Percentiles rank a stretch among this genome's conserved stretches.
These are phyloP conservation scores for Trichothecium roseum DNA, from an alignment of 2,329 filamentous ascomycete species.

Conservation along the genomic window DNA sequence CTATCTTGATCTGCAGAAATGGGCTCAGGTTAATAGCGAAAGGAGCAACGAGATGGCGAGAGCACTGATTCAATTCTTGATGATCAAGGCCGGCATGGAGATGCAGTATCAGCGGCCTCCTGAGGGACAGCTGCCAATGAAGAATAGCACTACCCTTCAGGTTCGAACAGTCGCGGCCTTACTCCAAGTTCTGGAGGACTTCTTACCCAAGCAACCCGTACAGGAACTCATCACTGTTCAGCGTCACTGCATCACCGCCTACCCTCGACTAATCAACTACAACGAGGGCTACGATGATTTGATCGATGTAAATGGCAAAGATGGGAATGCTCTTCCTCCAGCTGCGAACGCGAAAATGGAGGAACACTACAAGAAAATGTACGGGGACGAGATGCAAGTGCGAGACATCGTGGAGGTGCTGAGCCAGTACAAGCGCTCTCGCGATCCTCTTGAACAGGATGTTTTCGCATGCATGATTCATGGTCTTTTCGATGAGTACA, in stretches of 20 bases:
- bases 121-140: slow-evolving; percentile 44
- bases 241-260: slow-evolving; percentile 80
- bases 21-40: slow-evolving; percentile 63
- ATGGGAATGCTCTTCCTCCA: slow-evolving; percentile 69
- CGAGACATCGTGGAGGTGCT: slow-evolving; percentile 77
- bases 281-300: slow-evolving; percentile 87
- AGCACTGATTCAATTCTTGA: slow-evolving; percentile 68
- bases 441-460: slow-evolving; percentile 77
- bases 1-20: slow-evolving; percentile 69
- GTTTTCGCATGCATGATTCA: slow-evolving; percentile 98
- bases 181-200: slow-evolving; percentile 68
- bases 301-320: slow-evolving; percentile 73
- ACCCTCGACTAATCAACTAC: slow-evolving; percentile 92
- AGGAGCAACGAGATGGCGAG: slow-evolving; percentile 57
- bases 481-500: slow-evolving; percentile 93
- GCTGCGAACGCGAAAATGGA: slow-evolving; percentile 89
- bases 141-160: slow-evolving; percentile 63
- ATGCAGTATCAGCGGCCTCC: slow-evolving; percentile 59
- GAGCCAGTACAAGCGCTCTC: slow-evolving; percentile 78
- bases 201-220: slow-evolving; percentile 45
- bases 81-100: slow-evolving; percentile 77
- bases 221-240: slow-evolving; percentile 72
- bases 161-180: slow-evolving; percentile 78
- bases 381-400: slow-evolving; percentile 80
- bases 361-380: slow-evolving; percentile 97